Evolutionary conservation across 148 eudicot genomes (phyloP).

Genomic region (Rhododendron simsii): DNA sequence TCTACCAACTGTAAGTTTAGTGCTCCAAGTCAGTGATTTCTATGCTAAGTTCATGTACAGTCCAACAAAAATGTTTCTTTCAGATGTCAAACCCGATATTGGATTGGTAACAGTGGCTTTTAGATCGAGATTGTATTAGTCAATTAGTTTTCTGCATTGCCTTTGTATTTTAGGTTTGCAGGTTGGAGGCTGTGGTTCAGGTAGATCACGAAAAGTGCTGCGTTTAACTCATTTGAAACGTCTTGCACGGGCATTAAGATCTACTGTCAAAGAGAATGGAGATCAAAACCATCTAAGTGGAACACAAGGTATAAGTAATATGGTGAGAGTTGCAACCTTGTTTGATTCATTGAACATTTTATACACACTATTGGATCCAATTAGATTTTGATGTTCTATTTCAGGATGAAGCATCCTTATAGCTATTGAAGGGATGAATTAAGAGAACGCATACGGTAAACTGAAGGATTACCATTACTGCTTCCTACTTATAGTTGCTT

Average conservation of each 20-base stretch:
- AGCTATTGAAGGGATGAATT: background rate
- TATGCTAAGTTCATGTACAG: background rate
- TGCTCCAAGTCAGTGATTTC: background rate
- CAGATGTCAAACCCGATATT: background rate
- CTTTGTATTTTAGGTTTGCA: background rate
- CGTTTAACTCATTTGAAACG: conserved; percentile 39
- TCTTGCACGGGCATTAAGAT: conserved; percentile 38
- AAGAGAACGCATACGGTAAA: background rate
- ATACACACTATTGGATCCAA: background rate
- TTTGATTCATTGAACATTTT: background rate
- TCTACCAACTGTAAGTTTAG: conserved; percentile 22
- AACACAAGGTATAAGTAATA: background rate
- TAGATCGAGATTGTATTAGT: background rate
- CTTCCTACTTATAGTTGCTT: background rate
- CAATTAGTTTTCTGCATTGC: background rate
- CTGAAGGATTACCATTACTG: background rate
- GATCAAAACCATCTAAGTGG: conserved; percentile 2
- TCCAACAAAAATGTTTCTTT: background rate
- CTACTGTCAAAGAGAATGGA: background rate
- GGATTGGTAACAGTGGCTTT: background rate
- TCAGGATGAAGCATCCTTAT: conserved; percentile 2
- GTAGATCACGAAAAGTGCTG: conserved; percentile 19
- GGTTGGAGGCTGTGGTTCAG: conserved; percentile 19
- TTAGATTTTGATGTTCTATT: background rate
- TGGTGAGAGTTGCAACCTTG: background rate